Evolutionary conservation across 1,284 basidiomycete genomes (phyloP), one percentile per base, ranked within the genome.

Genomic region (Ceratobasidium sp.): DNA sequence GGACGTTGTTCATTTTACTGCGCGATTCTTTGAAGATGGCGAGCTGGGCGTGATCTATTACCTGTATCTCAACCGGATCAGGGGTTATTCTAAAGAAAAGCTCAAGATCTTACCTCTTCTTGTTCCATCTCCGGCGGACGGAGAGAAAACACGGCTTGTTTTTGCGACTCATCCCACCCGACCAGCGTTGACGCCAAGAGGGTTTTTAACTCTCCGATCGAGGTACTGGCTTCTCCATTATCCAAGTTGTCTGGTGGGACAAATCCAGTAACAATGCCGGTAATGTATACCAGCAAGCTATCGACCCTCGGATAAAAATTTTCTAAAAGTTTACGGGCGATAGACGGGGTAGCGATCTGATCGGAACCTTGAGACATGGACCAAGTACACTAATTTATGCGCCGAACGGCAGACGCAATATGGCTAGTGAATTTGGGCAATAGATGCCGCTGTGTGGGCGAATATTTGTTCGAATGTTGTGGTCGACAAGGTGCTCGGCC

Each of bases 31-130:
- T 67, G 68, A 93, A 88, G 6, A 93, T 82, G 56, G 84, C 87
- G 69, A 87, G 86, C 80, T 92, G 91, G 2, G 89, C 90, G 77
- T 86, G 86, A 60, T 91, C 90, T 60, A 93, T 87, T 6, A 93
- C 82, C 92, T 93, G 63, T 23, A 72, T 15, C 6, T 63, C 7
- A 64, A 42, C 18, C 13, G 10, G 33, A 33, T 64, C 28, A 75
- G 49, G 60, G 7, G 33, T 18, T 4, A 20, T 46, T 9, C 23
- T n/a, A 23, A 42, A 10, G 6, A 46, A 46, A 23, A 15, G 40
- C 13, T 6, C 63, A 66, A 6, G 28, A 18, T 51, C 56, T 51
- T 7, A 75, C 72, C 61, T 75, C 72, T 55, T 75, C 72, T 23
- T 75, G 72, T n/a, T 60, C 42, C 72, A 75, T 75, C 49, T 75